Percentiles rank a stretch among this genome's conserved stretches.
Conservation (phyloP, 352 stramenopile species). For the Phytopythium kandeliae region DNA sequence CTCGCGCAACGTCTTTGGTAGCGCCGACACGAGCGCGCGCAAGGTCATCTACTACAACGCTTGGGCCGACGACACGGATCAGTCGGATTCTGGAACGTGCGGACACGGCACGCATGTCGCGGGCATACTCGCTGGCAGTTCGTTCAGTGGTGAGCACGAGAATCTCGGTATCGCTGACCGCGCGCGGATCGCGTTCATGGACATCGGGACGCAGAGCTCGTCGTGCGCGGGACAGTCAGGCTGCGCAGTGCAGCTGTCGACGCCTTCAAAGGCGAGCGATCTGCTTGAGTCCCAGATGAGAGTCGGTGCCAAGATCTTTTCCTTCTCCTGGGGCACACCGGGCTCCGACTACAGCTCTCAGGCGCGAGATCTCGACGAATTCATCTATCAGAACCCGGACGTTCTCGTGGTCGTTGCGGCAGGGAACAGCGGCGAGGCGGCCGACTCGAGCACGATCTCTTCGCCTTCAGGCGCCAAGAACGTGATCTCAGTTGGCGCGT, state of each 20-base stretch:
- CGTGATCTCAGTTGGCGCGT: slow-evolving; percentile 77
- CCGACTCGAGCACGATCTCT: slow-evolving; percentile 60
- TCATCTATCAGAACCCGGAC: slow-evolving; percentile 83
- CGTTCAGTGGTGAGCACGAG: slow-evolving; percentile 42
- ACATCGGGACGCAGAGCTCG: slow-evolving; percentile 65
- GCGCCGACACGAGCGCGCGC: slow-evolving; percentile 33
- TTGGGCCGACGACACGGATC: slow-evolving; percentile 59
- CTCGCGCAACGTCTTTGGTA: slow-evolving; percentile 39
- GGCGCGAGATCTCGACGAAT: slow-evolving; percentile 70
- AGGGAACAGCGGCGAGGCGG: slow-evolving; percentile 84
- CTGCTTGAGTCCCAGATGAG: slow-evolving; percentile 64
- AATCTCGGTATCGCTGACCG: slow-evolving; percentile 69
- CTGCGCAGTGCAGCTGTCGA: slow-evolving; percentile 54
- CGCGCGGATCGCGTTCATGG: slow-evolving; percentile 89
- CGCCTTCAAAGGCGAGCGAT: slow-evolving; percentile 51
- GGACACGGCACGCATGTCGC: slow-evolving; percentile 88
- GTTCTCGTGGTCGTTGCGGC: slow-evolving; percentile 84
- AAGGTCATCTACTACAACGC: slow-evolving; percentile 81
- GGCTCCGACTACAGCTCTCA: slow-evolving; percentile 76
- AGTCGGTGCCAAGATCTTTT: slow-evolving; percentile 74
- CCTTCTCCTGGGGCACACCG: slow-evolving; percentile 77
- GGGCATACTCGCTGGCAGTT: slow-evolving; percentile 74
- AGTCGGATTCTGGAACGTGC: slow-evolving; percentile 60
- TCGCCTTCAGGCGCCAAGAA: slow-evolving; percentile 82
- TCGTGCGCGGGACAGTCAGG: slow-evolving; percentile 37